Evolutionary conservation across 164 flowering plant species (phyloP), one percentile per base, ranked within the genome.

Genomic region (Tinospora cordifolia): DNA sequence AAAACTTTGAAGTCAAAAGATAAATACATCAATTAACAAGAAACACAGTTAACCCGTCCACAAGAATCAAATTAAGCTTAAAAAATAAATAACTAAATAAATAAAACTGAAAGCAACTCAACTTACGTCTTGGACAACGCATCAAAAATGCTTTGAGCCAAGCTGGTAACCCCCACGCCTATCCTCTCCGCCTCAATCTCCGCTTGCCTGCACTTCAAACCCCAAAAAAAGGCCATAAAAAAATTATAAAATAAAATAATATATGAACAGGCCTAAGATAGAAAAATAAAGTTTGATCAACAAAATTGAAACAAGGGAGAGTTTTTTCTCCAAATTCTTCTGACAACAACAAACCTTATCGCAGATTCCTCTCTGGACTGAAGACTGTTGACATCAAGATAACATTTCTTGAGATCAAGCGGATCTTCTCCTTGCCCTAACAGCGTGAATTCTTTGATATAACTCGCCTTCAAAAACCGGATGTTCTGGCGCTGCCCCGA

Each of bases 161-260:
- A 81, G 27, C 69, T 67, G 17, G 85, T 82, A 15, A 85, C 88
- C 64, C 88, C 88, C 36, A 91, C 92, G 2, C 97, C 98, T 19
- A 94, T 85, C 81, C 98, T 89, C 84, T 92, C 97, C 24, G 97
- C 90, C 4, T 92, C 99, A 0, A 84, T 71, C 80, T 89, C 99
- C 12, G 99, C 97, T 78, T 89, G 97, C 73, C 97, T 90, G 80
- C 84, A 83, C 74, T 10, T 39, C 72, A 69, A 54, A n/a, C 60
- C 60, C 25, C 30, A 67, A 68, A 40, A 70, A 59, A 13, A 30
- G 30, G n/a, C n/a, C 15, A 46, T 27, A 10, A 63, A 38, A 58
- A 34, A 27, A 39, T 1, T 6, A 19, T 15, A 69, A 63, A 65
- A n/a, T n/a, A n/a, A n/a, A n/a, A n/a, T n/a, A n/a, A n/a, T n/a